Evolutionary conservation across 2,329 filamentous ascomycete species (phyloP), one percentile per base, ranked within the genome.

Genomic region (Coniosporium tulheliwenetii): DNA sequence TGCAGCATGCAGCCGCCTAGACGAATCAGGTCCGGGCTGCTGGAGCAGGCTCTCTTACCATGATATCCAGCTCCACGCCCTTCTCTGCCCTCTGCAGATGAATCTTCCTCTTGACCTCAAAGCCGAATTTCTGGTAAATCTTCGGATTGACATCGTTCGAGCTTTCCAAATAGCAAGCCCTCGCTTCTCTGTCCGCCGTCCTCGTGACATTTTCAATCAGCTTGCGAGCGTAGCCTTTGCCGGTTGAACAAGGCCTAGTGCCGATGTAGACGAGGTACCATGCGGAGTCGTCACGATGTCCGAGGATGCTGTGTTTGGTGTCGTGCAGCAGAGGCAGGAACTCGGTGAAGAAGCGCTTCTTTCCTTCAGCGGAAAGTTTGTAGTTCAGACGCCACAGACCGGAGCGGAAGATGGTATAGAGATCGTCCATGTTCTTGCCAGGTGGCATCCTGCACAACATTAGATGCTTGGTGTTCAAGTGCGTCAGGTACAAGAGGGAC

Each of bases 181-280:
- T 69, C 37, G 73, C 71, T 52, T 84, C 77, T 12, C 59, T 59
- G 55, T 91, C 84, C 36, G 83, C 82, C 71, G 69, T 68, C 36
- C 60, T 62, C 40, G 79, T 77, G 61, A 85, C 78, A 54, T 83
- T 68, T 56, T 77, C 69, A 47, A 91, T 75, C 46, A 87, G 67
- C 61, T 75, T 79, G 48, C 70, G 70, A 12, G 77, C 81, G 57
- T 84, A 84, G 9, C 85, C 84, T 50, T 78, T 78, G 38, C 82
- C 75, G 45, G 80, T 74, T 4, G 78, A 75, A 45, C 67, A 69
- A 30, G 80, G 76, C 57, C 78, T 81, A 39, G 81, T 86, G 46
- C 84, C 85, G 45, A 93, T 68, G 59, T 89, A 91, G 38, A 86
- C 81, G 41, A 93, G 75, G 58, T 91, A 91, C 70, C 83, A 91